Percentiles rank a stretch among this genome's conserved stretches.
Evolutionary conservation across 148 eudicot species (phyloP).

Genomic region (Nyssa sinensis): DNA sequence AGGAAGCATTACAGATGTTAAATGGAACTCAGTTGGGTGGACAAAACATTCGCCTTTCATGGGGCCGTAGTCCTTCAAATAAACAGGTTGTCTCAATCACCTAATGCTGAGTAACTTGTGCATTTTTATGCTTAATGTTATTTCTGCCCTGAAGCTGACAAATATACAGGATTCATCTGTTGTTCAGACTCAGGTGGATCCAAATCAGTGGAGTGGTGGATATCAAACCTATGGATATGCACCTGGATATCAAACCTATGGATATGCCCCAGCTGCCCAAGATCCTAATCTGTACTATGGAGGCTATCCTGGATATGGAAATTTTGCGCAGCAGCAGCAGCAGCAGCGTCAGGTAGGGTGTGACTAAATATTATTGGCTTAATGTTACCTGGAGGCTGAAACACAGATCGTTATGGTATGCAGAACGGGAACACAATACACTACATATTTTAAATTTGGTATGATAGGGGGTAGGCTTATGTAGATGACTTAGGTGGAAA

Average conservation of each 20-base stretch:
- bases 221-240: conserved; percentile 81
- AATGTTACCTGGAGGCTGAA: no score
- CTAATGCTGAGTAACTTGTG: neutral
- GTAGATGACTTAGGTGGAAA: no score
- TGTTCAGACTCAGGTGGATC: conserved; percentile 65
- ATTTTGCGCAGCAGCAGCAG: conserved; percentile 60
- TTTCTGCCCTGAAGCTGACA: neutral
- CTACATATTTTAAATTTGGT: no score
- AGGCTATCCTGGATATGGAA: conserved; percentile 79
- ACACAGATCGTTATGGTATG: no score
- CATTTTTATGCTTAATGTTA: neutral
- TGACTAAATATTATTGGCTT: no score
- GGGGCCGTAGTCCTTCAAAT: conserved; percentile 95
- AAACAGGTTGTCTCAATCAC: conserved; percentile 45
- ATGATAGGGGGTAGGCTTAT: no score
- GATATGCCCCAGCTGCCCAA: conserved; percentile 73
- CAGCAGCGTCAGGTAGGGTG: conserved; percentile 23
- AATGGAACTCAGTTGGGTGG: conserved; percentile 83
- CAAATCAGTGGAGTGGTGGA: conserved; percentile 66
- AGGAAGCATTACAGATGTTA: conserved; percentile 65
- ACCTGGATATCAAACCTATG: conserved; percentile 70
- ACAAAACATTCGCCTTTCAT: conserved; percentile 84
- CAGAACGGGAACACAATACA: no score
- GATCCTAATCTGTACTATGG: conserved; percentile 85
- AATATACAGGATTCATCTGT: conserved; percentile 5